phyloP scores from a whole-genome alignment of 2,329 filamentous ascomycete species.

The Penicillium psychrosexuale region DNA sequence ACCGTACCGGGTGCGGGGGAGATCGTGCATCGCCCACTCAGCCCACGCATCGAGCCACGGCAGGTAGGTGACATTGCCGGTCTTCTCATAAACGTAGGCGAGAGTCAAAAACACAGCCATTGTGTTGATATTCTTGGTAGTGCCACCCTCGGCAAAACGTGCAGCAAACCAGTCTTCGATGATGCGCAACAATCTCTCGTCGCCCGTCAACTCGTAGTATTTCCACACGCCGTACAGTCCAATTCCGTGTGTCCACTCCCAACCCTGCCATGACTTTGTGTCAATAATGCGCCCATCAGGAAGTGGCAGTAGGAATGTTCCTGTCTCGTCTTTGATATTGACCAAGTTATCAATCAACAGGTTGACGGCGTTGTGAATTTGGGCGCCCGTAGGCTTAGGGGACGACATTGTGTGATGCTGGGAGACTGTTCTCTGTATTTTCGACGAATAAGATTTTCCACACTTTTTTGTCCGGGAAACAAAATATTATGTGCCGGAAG shows the following conservation, averaged over 20 bases:
- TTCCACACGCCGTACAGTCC: conserved; percentile 79
- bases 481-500: not conserved
- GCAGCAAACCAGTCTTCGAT: conserved; percentile 72
- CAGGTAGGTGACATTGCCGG: conserved; percentile 63
- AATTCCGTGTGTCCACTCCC: conserved; percentile 80
- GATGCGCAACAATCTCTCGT: conserved; percentile 57
- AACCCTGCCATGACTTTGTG: conserved; percentile 72
- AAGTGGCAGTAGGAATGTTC: conserved; percentile 68
- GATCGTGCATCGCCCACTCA: conserved; percentile 76
- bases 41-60: conserved; percentile 79
- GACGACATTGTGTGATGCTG: conserved; percentile 16
- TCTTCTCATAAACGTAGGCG: conserved; percentile 74
- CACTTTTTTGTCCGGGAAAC: not conserved
- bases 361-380: conserved; percentile 57
- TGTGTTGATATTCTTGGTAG: conserved; percentile 83
- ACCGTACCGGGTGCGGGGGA: conserved; percentile 67
- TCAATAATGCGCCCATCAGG: conserved; percentile 73
- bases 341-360: conserved; percentile 70
- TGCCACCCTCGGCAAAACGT: conserved; percentile 66
- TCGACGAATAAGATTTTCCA: not conserved
- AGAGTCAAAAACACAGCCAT: conserved; percentile 76
- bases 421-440: not conserved
- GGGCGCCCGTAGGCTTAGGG: conserved; percentile 23
- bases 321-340: conserved; percentile 72
- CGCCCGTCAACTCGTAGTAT: conserved; percentile 71